Conservation (phyloP, 73 alveolate species). For the Diophrys sp. region DNA sequence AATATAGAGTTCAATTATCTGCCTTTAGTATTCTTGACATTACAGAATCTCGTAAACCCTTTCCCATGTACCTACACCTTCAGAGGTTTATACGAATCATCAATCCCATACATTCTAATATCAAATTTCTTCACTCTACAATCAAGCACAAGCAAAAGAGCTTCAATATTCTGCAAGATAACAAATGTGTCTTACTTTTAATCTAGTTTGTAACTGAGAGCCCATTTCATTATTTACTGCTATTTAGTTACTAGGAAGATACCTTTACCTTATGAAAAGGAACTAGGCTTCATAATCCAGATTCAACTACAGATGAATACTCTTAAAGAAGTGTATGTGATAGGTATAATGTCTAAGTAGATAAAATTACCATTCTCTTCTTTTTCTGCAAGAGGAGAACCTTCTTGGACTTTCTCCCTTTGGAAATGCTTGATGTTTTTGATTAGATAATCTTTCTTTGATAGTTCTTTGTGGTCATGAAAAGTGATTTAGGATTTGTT, state of each 20-base stretch:
- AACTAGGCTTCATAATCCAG: constrained; percentile 99
- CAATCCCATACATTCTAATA: constrained; percentile 81
- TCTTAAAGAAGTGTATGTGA: constrained; percentile 98
- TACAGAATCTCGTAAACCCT: constrained; percentile 89
- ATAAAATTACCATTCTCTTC: constrained; percentile 76
- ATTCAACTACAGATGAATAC: constrained; percentile 95
- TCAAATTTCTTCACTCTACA: constrained; percentile 85
- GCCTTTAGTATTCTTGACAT: constrained; percentile 91
- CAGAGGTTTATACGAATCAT: constrained; percentile 87
- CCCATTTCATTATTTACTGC: constrained; percentile 61
- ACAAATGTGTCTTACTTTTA: constrained; percentile 89
- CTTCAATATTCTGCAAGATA: constrained; percentile 77
- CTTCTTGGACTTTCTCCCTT: constrained; percentile 94
- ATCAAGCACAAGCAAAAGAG: constrained; percentile 70
- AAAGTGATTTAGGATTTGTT: constrained; percentile 92
- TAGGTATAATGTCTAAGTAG: constrained; percentile 88
- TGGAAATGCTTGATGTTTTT: constrained; percentile 96
- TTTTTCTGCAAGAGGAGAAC: constrained; percentile 72
- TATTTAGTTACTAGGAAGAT: constrained; percentile 94
- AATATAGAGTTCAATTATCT: no score
- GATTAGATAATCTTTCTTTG: constrained; percentile 99
- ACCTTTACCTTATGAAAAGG: constrained; percentile 97
- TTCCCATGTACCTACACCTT: constrained; percentile 73
- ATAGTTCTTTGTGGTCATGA: constrained; percentile 99
- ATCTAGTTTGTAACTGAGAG: constrained; percentile 21